phyloP scores from a whole-genome alignment of 495 filamentous ascomycete genomes.

The Aspergillus steynii region DNA sequence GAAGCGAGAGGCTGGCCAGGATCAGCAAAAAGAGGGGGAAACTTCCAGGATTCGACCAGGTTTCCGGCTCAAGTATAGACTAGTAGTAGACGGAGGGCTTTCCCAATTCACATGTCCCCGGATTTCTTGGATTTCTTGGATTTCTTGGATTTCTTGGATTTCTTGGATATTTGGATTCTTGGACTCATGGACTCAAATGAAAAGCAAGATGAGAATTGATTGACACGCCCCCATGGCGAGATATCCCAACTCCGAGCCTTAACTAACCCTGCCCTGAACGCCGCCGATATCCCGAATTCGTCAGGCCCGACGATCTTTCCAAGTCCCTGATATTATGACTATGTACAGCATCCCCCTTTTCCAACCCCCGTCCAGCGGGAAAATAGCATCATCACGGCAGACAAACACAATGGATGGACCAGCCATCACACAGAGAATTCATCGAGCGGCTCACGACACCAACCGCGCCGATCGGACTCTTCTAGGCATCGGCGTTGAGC shows the following conservation, averaged over 20 bases:
- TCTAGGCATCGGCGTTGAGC: constrained; percentile 43
- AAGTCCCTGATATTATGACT: not conserved
- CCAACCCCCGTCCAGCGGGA: not conserved
- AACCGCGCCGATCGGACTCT: constrained; percentile 38
- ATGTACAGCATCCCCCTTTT: not conserved
- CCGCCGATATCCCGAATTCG: not conserved
- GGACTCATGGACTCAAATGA: not conserved
- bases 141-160: not conserved
- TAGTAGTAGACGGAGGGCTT: too few species aligned
- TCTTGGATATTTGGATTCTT: too few species aligned
- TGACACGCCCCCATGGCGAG: not conserved
- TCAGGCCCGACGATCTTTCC: not conserved
- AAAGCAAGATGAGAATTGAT: not conserved
- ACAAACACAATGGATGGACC: not conserved
- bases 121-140: not conserved
- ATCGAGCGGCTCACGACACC: constrained; percentile 8
- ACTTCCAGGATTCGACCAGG: not conserved
- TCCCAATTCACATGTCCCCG: too few species aligned
- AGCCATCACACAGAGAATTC: constrained; percentile 1
- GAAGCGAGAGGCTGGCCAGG: constrained; percentile 2
- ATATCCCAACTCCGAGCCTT: not conserved
- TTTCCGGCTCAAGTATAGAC: too few species aligned
- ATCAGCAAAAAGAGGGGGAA: not conserved
- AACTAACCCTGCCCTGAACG: not conserved
- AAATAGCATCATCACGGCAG: not conserved